Conservation (phyloP, 2,329 filamentous ascomycete genomes). For the Elsinoe batatas region DNA sequence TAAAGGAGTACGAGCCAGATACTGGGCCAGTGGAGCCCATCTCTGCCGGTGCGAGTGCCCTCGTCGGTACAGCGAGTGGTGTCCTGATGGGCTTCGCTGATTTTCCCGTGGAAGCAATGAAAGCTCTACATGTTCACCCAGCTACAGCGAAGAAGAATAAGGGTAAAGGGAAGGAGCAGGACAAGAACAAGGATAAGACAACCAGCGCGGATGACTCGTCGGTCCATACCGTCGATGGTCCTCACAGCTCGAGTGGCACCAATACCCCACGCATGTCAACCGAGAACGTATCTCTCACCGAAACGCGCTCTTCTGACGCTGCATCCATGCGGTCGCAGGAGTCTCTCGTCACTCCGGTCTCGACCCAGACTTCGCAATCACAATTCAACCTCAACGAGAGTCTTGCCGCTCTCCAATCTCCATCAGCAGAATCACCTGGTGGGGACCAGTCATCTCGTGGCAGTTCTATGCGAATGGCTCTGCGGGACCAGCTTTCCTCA, state of each 20-base stretch:
- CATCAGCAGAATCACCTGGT: not conserved
- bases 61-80: conserved; percentile 65
- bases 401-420: conserved; percentile 14
- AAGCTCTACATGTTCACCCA: conserved; percentile 34
- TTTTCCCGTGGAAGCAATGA: conserved; percentile 45
- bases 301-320: not conserved
- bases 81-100: conserved; percentile 75
- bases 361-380: conserved; percentile 2
- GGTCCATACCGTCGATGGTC: not conserved
- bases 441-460: not conserved
- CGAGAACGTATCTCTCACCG: not conserved
- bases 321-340: not conserved
- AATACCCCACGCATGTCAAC: not conserved
- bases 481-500: conserved; percentile 11
- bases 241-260: not conserved
- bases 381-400: conserved; percentile 18
- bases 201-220: not conserved
- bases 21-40: conserved; percentile 68
- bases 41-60: conserved; percentile 62
- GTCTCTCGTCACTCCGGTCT: not conserved
- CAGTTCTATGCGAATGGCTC: conserved; percentile 13
- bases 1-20: conserved; percentile 62
- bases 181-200: not conserved
- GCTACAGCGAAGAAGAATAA: conserved; percentile 13
- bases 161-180: not conserved